phyloP scores from a whole-genome alignment of 2,329 filamentous ascomycete species.

The Celoporthe dispersa region DNA sequence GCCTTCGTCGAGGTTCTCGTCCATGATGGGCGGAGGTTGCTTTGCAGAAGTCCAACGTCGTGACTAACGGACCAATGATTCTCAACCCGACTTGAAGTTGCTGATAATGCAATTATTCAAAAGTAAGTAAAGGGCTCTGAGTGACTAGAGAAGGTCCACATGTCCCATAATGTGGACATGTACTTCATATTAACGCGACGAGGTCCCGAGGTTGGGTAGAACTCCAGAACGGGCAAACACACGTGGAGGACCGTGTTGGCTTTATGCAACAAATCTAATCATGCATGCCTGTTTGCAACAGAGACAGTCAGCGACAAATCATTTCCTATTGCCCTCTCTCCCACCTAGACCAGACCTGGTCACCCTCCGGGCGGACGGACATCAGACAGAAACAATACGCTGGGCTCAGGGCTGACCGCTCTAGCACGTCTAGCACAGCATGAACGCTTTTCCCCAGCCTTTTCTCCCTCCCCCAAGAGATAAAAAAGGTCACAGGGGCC shows the following conservation, averaged over 20 bases:
- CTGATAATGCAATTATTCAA: not conserved
- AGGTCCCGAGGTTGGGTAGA: not conserved
- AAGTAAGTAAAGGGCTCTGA: not conserved
- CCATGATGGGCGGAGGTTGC: slow-evolving; percentile 20
- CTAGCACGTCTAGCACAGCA: not conserved
- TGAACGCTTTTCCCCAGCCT: not conserved
- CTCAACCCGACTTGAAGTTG: not conserved
- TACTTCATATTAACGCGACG: not conserved
- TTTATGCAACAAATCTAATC: not conserved
- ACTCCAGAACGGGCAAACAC: not conserved
- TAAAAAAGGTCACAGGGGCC: not conserved
- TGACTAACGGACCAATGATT: not conserved
- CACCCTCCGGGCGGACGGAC: not conserved
- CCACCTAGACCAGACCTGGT: not conserved
- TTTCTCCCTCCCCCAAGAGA: not conserved
- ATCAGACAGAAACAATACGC: not conserved
- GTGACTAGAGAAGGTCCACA: not conserved
- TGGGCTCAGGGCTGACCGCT: not conserved
- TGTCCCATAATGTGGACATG: too few species aligned
- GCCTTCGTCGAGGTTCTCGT: slow-evolving; percentile 36
- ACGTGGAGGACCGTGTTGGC: not conserved
- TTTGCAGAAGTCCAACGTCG: not conserved
- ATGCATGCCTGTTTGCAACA: not conserved
- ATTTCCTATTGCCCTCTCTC: not conserved
- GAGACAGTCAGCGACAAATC: not conserved